Evolutionary conservation across 257 asterid genomes (phyloP).

Genomic region (Solanum medicagineum): DNA sequence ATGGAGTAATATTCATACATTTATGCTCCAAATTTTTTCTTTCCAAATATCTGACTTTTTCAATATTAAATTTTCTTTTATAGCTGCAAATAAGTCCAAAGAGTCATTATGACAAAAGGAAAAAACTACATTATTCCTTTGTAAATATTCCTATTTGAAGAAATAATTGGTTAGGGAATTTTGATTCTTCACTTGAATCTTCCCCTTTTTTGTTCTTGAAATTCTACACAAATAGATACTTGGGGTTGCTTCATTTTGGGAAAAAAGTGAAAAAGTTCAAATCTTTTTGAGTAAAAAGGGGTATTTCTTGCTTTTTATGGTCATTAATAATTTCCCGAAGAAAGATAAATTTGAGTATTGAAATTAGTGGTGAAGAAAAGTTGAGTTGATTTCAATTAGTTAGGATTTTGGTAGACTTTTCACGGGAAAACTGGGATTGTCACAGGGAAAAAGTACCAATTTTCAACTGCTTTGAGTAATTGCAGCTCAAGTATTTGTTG

Average conservation of each 20-base stretch:
- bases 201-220: conserved; percentile 18
- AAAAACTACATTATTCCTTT: background rate
- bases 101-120: background rate
- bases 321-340: background rate
- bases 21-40: background rate
- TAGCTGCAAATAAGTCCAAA: background rate
- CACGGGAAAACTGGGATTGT: conserved; percentile 43
- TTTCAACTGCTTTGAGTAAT: conserved; percentile 21
- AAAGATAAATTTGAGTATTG: background rate
- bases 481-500: background rate
- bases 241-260: background rate
- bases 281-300: background rate
- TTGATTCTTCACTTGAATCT: background rate
- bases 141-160: background rate
- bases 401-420: conserved; percentile 32
- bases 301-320: background rate
- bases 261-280: background rate
- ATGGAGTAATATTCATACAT: background rate
- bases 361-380: background rate
- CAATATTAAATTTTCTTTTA: background rate
- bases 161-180: background rate
- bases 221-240: background rate
- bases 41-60: background rate
- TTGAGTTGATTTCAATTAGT: conserved; percentile 26
- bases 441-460: conserved; percentile 25